Evolutionary conservation across 805 yeast genomes (phyloP), one percentile per base, ranked within the genome.

Genomic region (Metschnikowia lunata): DNA sequence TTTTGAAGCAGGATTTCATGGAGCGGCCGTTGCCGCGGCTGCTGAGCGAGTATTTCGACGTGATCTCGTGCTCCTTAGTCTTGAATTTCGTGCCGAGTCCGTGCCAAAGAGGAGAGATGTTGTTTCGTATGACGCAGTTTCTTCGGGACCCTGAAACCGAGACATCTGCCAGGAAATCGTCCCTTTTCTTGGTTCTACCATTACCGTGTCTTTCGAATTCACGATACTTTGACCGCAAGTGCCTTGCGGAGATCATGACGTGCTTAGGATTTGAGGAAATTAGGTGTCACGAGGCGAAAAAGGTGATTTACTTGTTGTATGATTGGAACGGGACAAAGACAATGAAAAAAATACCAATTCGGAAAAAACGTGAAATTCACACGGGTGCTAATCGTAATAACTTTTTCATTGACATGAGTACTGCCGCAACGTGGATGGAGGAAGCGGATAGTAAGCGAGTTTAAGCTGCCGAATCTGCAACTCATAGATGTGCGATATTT

Each of bases 71-170:
- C 49, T 88, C 96, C 0, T 62, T 91, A 43, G 99, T 91, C 32
- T 68, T 91, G 11, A 91, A 91, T 59, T 91, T 87, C 64, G 97
- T 91, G 1, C 87, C 96, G 0, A 78, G 79, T 1, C 79, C 90
- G 0, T 56, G 55, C 8, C 76, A 66, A 11, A 66, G 99, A 42
- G 97, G 97, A 2, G 76, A 75, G 6, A 91, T 91, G 97, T 66
- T 89, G 50, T 56, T 58, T 30, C 60, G 85, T 43, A 76, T 88
- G 8, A 65, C 78, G 4, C 45, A 66, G 26, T 90, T 87, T 56
- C 65, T 90, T 32, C 64, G 63, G 32, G 57, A 58, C 4, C 70
- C 76, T 3, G 42, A 32, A 4, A 9, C 34, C 2, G 15, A 14
- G 26, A 28, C 26, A 8, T 8, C 36, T 11, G 15, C 30, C 12